Conservation (phyloP, 2,329 filamentous ascomycete species). For the Trichoderma sp. region DNA sequence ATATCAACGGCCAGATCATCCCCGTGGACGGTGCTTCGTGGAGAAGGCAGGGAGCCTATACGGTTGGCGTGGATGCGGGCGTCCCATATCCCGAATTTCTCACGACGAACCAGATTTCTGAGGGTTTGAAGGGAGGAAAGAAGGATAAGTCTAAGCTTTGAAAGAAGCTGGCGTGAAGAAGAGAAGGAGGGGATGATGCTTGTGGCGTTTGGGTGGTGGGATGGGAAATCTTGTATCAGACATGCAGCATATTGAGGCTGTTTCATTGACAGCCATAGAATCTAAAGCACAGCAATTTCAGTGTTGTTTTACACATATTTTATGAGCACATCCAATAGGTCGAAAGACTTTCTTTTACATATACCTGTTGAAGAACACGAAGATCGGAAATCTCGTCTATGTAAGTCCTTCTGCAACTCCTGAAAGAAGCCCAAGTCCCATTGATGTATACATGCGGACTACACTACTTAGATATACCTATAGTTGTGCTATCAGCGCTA, state of each 20-base stretch:
- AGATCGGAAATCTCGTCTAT: not conserved
- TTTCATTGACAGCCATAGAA: not conserved
- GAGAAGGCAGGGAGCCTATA: slow-evolving; percentile 47
- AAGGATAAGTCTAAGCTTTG: slow-evolving; percentile 41
- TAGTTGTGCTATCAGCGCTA: not conserved
- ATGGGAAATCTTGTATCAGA: not conserved
- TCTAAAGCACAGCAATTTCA: not conserved
- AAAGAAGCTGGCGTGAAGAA: not conserved
- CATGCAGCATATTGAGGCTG: not conserved
- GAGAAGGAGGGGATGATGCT: not conserved
- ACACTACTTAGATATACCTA: not conserved
- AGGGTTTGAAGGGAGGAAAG: slow-evolving; percentile 36
- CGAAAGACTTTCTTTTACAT: not conserved
- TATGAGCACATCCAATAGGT: not conserved
- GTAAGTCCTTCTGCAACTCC: too few relatives aligned
- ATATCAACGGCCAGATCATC: slow-evolving; percentile 77
- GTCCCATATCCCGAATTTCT: slow-evolving; percentile 54
- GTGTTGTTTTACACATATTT: not conserved
- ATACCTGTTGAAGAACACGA: not conserved
- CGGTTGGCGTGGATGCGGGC: slow-evolving; percentile 45
- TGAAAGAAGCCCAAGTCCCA: too few relatives aligned
- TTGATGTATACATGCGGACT: too few relatives aligned
- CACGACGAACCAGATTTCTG: slow-evolving; percentile 31
- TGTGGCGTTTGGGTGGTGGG: not conserved
- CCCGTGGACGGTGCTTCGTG: slow-evolving; percentile 67